A percentile compares a stretch with the other conserved stretches of the same genome.
Conservation (phyloP, 139 green algal genomes). For the Closterium sp. region DNA sequence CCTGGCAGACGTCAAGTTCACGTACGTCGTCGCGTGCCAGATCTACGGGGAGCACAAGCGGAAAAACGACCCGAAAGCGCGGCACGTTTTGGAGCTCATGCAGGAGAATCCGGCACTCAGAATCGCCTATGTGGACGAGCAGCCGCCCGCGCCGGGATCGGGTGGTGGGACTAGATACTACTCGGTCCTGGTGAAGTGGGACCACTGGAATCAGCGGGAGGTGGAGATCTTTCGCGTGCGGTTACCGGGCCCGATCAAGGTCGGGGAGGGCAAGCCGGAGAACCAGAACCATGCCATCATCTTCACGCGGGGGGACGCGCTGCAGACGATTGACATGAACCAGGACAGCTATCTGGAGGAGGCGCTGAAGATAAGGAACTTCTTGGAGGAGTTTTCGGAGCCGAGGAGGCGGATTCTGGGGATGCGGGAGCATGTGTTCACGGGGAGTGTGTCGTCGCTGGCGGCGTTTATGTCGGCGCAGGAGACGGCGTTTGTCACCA, state of each 20-base stretch:
- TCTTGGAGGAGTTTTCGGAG: constrained; percentile 60
- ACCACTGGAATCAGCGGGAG: neutral
- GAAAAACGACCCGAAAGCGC: constrained; percentile 1
- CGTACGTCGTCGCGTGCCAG: constrained; percentile 75
- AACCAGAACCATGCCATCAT: constrained; percentile 56
- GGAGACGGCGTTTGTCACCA: constrained; percentile 49
- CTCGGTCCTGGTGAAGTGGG: constrained; percentile 47
- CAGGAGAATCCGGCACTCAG: constrained; percentile 27
- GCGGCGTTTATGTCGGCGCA: constrained; percentile 42
- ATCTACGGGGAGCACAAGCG: constrained; percentile 57
- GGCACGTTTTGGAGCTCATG: constrained; percentile 37
- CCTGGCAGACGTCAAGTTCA: constrained; percentile 71
- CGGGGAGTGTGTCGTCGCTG: constrained; percentile 33
- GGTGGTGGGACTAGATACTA: constrained; percentile 15
- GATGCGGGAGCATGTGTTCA: constrained; percentile 52
- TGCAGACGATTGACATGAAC: constrained; percentile 57
- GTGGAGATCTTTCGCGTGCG: constrained; percentile 45
- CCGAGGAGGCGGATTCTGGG: constrained; percentile 30
- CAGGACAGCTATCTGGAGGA: constrained; percentile 80
- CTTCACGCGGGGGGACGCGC: constrained; percentile 47
- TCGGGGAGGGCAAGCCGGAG: constrained; percentile 52
- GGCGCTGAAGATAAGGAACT: constrained; percentile 76
- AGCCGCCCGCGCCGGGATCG: neutral
- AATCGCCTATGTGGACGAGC: constrained; percentile 53
- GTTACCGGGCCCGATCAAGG: constrained; percentile 39